Evolutionary conservation across 768 basidiomycete species (phyloP).

Genomic region (Lentinula guzmanii): DNA sequence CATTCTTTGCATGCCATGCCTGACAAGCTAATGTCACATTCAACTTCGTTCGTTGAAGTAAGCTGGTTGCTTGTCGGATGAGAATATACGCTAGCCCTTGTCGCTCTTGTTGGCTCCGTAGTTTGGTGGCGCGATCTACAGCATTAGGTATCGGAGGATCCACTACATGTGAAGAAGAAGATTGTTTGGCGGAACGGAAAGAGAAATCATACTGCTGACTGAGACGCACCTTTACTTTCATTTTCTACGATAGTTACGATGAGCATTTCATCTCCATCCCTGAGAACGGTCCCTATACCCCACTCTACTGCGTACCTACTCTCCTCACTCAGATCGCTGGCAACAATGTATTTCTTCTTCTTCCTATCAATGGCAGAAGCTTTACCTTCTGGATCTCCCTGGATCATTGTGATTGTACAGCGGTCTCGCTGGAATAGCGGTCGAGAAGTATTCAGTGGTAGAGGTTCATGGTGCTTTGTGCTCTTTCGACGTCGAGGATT

Average conservation of each 20-base stretch:
- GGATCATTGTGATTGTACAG: conserved; percentile 83
- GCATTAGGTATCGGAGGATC: conserved; percentile 66
- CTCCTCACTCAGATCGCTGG: conserved; percentile 94
- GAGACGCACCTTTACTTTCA: conserved; percentile 70
- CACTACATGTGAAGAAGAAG: conserved; percentile 31
- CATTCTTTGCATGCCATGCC: conserved; percentile 96
- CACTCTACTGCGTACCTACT: conserved; percentile 94
- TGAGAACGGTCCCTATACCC: conserved; percentile 93
- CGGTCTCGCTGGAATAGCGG: conserved; percentile 88
- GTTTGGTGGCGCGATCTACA: conserved; percentile 69
- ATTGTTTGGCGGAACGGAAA: neutral
- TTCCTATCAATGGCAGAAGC: conserved; percentile 37
- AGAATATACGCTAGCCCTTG: conserved; percentile 87
- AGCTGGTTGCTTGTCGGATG: conserved; percentile 79
- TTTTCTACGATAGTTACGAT: conserved; percentile 91
- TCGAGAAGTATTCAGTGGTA: conserved; percentile 63
- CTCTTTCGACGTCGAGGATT: conserved; percentile 56
- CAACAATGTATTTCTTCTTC: conserved; percentile 75
- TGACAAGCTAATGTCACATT: conserved; percentile 88
- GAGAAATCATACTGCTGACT: neutral
- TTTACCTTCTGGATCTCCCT: conserved; percentile 70
- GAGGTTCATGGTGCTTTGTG: conserved; percentile 53
- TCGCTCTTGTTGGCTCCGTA: conserved; percentile 91
- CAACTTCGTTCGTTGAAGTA: conserved; percentile 86
- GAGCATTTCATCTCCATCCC: conserved; percentile 93